Conservation (phyloP, 2,329 filamentous ascomycete genomes). For the Plenodomus lindquistii region DNA sequence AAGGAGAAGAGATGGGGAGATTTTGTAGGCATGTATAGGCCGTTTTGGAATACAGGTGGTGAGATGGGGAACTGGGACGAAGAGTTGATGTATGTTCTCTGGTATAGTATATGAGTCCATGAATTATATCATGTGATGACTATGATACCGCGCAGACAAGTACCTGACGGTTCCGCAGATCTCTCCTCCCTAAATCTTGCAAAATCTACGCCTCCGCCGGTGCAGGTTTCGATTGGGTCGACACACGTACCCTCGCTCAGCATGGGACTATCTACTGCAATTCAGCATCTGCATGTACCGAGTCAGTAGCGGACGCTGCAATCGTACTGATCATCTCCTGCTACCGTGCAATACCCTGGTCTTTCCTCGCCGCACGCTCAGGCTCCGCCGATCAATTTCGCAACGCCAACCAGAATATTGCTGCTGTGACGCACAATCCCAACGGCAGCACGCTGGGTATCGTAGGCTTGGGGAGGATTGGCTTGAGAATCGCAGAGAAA, state of each 20-base stretch:
- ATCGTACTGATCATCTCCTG: slow-evolving; percentile 70
- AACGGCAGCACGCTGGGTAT: slow-evolving; percentile 65
- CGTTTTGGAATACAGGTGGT: slow-evolving; percentile 67
- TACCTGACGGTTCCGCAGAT: slow-evolving; percentile 7
- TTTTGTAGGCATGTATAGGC: slow-evolving; percentile 57
- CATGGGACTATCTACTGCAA: slow-evolving; percentile 74
- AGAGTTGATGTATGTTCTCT: slow-evolving; percentile 54
- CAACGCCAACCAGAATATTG: slow-evolving; percentile 64
- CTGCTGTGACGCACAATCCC: slow-evolving; percentile 65
- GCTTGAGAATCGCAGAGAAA: slow-evolving; percentile 59
- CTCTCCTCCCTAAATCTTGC: slow-evolving; percentile 54
- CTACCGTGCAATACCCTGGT: slow-evolving; percentile 71
- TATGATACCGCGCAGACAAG: background rate
- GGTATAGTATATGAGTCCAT: background rate
- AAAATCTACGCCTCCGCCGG: slow-evolving; percentile 64
- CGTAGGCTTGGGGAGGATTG: slow-evolving; percentile 67
- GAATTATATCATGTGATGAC: background rate
- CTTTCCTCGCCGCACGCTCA: slow-evolving; percentile 59
- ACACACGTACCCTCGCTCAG: slow-evolving; percentile 63
- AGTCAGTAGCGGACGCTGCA: slow-evolving; percentile 73
- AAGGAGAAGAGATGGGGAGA: slow-evolving; percentile 47
- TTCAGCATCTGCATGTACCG: slow-evolving; percentile 69
- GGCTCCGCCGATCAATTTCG: slow-evolving; percentile 54
- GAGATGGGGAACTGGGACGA: slow-evolving; percentile 68
- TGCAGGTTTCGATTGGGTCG: slow-evolving; percentile 67